Percentiles rank a stretch among this genome's conserved stretches.
Evolutionary conservation across 768 basidiomycete genomes (phyloP).

Genomic region (Rhodotorula diobovata): DNA sequence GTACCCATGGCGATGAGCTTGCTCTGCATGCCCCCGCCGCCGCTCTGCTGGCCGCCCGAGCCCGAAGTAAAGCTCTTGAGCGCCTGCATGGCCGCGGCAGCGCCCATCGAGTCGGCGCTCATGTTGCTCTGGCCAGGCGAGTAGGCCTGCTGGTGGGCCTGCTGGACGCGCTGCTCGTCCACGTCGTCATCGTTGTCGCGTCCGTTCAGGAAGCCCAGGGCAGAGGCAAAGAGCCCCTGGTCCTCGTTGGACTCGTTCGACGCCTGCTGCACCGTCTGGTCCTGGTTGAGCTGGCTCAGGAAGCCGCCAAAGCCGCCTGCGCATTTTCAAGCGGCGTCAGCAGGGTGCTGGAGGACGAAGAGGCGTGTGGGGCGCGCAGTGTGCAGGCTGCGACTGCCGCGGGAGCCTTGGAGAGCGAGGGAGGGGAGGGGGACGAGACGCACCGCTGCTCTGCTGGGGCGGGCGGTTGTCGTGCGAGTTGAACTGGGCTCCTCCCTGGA

Average conservation of each 20-base stretch:
- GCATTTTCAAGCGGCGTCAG: not conserved
- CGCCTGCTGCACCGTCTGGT: constrained; percentile 18
- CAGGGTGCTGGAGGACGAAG: not conserved
- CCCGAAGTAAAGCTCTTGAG: constrained; percentile 19
- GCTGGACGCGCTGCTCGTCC: constrained; percentile 28
- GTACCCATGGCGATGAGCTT: constrained; percentile 28
- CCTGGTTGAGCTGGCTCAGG: constrained; percentile 4
- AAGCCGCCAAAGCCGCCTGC: not conserved
- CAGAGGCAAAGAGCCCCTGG: constrained; percentile 15
- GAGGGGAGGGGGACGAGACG: not conserved
- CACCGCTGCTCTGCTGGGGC: not conserved
- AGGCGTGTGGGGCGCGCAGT: not conserved
- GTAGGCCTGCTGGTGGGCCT: constrained; percentile 31
- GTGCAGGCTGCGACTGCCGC: no score
- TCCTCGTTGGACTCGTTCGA: constrained; percentile 11
- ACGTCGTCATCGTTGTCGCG: constrained; percentile 20
- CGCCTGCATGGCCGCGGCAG: constrained; percentile 32
- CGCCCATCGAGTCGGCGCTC: constrained; percentile 3
- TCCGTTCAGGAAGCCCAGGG: constrained; percentile 23
- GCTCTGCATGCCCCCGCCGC: constrained; percentile 22
- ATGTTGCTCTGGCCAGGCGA: constrained; percentile 10
- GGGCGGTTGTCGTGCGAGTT: constrained; percentile 20
- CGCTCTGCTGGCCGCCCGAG: not conserved
- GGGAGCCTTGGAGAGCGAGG: no score
- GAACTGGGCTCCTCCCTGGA: constrained; percentile 12